A percentile compares a stretch with the other conserved stretches of the same genome.
phyloP scores from a whole-genome alignment of 108 stramenopile species.

The Skeletonema costatum region DNA sequence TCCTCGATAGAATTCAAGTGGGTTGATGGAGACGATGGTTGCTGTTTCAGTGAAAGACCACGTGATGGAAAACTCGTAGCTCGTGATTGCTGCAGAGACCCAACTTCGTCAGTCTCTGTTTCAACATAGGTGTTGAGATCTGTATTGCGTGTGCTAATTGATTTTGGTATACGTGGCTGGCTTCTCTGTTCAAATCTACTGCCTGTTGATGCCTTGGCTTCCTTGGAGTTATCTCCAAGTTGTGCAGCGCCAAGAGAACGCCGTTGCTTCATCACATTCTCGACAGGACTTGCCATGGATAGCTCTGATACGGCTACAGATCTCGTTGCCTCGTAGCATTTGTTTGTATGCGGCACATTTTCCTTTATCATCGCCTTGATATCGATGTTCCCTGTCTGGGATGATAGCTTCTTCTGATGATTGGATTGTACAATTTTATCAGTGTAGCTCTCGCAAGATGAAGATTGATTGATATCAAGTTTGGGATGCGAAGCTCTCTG shows the following conservation, averaged over 20 bases:
- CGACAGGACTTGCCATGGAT: too few relatives aligned
- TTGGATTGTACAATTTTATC: background rate
- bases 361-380: background rate
- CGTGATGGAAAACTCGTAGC: background rate
- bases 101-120: background rate
- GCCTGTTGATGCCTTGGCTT: too few relatives aligned
- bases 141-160: too few relatives aligned
- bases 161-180: too few relatives aligned
- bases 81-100: background rate
- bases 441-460: background rate
- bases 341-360: background rate
- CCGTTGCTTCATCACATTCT: too few relatives aligned
- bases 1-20: background rate
- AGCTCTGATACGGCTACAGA: background rate
- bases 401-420: background rate
- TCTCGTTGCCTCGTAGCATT: background rate
- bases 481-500: background rate
- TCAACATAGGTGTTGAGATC: too few relatives aligned
- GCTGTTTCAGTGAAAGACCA: background rate
- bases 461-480: background rate
- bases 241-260: too few relatives aligned
- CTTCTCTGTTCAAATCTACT: too few relatives aligned
- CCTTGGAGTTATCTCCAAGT: too few relatives aligned
- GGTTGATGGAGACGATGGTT: background rate
- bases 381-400: background rate